Conservation (phyloP, 2,329 filamentous ascomycete genomes). For the Colletotrichum gigasporum region DNA sequence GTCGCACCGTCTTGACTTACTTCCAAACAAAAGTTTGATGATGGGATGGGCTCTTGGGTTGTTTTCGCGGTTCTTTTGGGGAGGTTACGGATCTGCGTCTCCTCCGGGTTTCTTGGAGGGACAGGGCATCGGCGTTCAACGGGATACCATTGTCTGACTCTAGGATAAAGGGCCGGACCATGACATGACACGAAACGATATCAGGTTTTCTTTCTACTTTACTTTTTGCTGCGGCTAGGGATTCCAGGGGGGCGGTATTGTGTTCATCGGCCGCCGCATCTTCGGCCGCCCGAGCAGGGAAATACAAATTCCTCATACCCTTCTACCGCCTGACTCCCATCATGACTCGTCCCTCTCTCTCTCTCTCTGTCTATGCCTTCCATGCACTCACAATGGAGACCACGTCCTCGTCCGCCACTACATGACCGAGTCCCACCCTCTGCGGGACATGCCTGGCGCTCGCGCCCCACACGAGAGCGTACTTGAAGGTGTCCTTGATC, state of each 20-base stretch:
- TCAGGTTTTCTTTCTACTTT: constrained; percentile 28
- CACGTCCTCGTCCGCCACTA: constrained; percentile 76
- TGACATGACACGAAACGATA: constrained; percentile 34
- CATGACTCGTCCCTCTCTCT: background rate
- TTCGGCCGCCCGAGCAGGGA: constrained; percentile 14
- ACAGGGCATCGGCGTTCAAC: constrained; percentile 29
- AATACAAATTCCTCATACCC: constrained; percentile 21
- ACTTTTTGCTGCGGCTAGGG: constrained; percentile 3
- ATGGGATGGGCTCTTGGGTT: constrained; percentile 21
- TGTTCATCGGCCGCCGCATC: constrained; percentile 21
- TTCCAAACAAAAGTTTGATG: constrained; percentile 29
- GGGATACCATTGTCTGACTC: constrained; percentile 24
- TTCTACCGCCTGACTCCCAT: too few species aligned
- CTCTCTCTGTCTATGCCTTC: constrained; percentile 58
- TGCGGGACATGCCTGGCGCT: constrained; percentile 96
- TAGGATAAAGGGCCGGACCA: constrained; percentile 30
- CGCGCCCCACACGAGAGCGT: constrained; percentile 96
- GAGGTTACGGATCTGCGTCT: constrained; percentile 4
- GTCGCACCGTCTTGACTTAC: constrained; percentile 25
- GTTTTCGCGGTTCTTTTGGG: constrained; percentile 14
- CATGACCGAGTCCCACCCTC: constrained; percentile 85
- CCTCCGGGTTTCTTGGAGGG: constrained; percentile 2
- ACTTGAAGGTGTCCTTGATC: constrained; percentile 98
- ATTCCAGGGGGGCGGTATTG: constrained; percentile 14
- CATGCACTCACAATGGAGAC: constrained; percentile 74